Conservation (phyloP, 225 moss, liverwort and hornwort species). For the Sphagnum tenellum region DNA sequence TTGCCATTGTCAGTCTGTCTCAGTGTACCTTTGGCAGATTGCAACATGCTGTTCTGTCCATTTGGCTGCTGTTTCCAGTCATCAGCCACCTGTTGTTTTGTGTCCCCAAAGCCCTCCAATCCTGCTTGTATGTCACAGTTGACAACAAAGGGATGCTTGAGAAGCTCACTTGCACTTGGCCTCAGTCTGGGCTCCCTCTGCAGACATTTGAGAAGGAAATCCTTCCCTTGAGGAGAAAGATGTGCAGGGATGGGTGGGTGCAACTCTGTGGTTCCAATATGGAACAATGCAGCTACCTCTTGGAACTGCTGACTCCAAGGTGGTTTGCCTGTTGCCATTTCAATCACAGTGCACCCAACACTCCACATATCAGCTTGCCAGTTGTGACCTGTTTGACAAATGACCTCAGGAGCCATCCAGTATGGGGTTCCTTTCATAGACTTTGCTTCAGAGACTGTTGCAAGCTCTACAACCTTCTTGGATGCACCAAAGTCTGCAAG, state of each 20-base stretch:
- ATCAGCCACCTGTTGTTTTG: too few species aligned
- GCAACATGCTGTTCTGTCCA: too few species aligned
- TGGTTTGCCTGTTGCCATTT: conserved; percentile 45
- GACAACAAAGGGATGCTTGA: conserved; percentile 9
- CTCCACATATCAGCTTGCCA: conserved; percentile 55
- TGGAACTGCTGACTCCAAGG: conserved; percentile 39
- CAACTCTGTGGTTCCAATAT: conserved; percentile 45
- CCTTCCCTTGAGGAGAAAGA: conserved; percentile 23
- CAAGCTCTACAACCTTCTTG: conserved; percentile 51
- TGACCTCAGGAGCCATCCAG: conserved; percentile 51
- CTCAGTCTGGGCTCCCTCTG: conserved; percentile 50
- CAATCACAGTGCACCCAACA: conserved; percentile 44
- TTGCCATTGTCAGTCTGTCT: too few species aligned
- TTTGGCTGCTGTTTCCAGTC: too few species aligned
- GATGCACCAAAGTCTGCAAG: conserved; percentile 93
- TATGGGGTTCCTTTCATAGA: conserved; percentile 51
- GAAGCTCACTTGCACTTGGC: conserved; percentile 39
- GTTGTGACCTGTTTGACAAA: conserved; percentile 40
- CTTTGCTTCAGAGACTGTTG: conserved; percentile 40
- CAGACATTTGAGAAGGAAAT: conserved; percentile 43
- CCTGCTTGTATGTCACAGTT: too few species aligned
- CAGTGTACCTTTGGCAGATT: too few species aligned
- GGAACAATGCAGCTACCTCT: conserved; percentile 31
- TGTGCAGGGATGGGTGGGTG: conserved; percentile 48
- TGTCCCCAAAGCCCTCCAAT: too few species aligned